phyloP scores from a whole-genome alignment of 2,329 filamentous ascomycete genomes.

The Paramyrothecium sp. region DNA sequence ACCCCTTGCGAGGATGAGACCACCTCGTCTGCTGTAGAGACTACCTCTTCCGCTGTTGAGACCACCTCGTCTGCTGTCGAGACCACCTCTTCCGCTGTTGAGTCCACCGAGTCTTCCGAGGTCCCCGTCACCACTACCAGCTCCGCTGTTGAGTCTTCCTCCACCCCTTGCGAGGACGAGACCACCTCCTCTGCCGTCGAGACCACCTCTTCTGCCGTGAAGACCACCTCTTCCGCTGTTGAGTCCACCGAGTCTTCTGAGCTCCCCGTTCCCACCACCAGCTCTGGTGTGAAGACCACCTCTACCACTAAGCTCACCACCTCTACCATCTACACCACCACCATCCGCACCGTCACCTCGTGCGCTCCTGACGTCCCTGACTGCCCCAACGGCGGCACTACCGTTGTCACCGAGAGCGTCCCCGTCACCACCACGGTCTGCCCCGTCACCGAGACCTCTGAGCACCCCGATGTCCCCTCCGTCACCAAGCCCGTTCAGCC shows the following conservation, averaged over 20 bases:
- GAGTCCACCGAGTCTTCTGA: not conserved
- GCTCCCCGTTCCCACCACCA: constrained; percentile 1
- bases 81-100: not conserved
- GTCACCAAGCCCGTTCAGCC: not conserved
- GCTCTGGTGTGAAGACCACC: not conserved
- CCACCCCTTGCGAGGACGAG: not conserved
- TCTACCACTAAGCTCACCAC: constrained; percentile 1
- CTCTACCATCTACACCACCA: constrained; percentile 3
- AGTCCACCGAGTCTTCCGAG: not conserved
- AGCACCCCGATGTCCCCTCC: not conserved
- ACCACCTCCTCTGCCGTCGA: not conserved
- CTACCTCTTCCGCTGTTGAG: constrained; percentile 1
- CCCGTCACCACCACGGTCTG: constrained; percentile 21
- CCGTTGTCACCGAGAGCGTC: constrained; percentile 11
- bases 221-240: not conserved
- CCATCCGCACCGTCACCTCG: not conserved
- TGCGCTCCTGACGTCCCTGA: constrained; percentile 5
- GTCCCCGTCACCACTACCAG: constrained; percentile 11
- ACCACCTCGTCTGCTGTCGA: not conserved
- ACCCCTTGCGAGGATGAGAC: not conserved
- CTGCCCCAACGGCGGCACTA: constrained; percentile 3
- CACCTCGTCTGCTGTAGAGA: constrained; percentile 14
- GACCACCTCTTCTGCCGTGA: not conserved
- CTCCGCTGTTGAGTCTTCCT: constrained; percentile 3
- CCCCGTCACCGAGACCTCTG: constrained; percentile 7